These are phyloP conservation scores for Xylaria palmicola DNA, from an alignment of 495 filamentous ascomycete species.

Conservation along the genomic window DNA sequence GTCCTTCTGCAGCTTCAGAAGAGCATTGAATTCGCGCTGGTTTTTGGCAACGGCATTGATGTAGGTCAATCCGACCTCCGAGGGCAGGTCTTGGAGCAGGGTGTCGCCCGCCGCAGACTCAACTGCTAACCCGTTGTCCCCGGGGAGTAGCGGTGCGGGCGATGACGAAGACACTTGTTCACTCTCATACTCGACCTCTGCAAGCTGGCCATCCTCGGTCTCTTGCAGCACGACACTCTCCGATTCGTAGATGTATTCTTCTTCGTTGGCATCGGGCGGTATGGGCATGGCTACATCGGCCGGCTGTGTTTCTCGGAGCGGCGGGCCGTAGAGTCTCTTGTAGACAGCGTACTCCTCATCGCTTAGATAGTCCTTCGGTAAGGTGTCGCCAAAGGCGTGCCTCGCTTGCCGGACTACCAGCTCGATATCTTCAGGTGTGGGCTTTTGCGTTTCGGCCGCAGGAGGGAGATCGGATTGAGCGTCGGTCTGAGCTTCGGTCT, in stretches of 20 bases:
- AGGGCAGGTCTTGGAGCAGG: conserved; percentile 16
- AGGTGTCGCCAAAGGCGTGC: conserved; percentile 70
- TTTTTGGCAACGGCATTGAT: conserved; percentile 48
- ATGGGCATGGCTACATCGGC: conserved; percentile 57
- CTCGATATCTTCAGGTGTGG: conserved; percentile 48
- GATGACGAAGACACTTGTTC: conserved; percentile 18
- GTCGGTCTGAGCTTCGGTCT: no score
- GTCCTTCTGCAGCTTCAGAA: conserved; percentile 50
- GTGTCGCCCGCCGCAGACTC: background rate
- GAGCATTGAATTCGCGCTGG: conserved; percentile 48
- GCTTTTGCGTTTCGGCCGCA: background rate
- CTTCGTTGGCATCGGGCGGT: conserved; percentile 24
- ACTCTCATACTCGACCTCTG: conserved; percentile 55
- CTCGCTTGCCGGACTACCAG: conserved; percentile 65
- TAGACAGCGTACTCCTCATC: conserved; percentile 73
- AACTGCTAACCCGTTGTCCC: conserved; percentile 4
- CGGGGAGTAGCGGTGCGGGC: background rate
- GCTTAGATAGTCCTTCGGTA: conserved; percentile 72
- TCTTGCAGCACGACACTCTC: conserved; percentile 50
- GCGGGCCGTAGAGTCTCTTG: conserved; percentile 76
- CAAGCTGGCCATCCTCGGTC: conserved; percentile 57
- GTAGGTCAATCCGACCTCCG: conserved; percentile 29
- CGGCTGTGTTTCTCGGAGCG: conserved; percentile 51
- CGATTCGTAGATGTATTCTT: conserved; percentile 19
- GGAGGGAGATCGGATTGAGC: conserved; percentile 11